A percentile compares a stretch with the other conserved stretches of the same genome.
Evolutionary conservation across 2,329 filamentous ascomycete species (phyloP).

Genomic region (Metarhizium humberi): DNA sequence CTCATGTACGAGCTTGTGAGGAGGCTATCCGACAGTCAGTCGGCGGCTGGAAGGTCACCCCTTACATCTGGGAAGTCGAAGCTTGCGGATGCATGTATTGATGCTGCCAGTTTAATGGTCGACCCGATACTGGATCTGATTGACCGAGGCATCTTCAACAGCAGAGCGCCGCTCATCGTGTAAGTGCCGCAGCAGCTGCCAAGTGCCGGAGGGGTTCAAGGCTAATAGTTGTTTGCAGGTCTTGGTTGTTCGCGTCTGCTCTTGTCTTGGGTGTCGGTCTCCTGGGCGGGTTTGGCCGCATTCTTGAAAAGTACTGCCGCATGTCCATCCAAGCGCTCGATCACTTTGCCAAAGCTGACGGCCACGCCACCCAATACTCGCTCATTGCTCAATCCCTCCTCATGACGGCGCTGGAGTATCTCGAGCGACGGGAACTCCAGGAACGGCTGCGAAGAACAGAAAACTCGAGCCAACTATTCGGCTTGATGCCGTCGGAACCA

Average conservation of each 20-base stretch:
- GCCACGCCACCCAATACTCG: constrained; percentile 42
- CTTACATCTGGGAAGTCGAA: constrained; percentile 35
- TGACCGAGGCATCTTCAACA: constrained; percentile 30
- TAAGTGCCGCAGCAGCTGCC: constrained; percentile 20
- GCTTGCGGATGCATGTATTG: constrained; percentile 45
- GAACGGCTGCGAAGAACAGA: constrained; percentile 38
- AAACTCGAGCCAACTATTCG: constrained; percentile 42
- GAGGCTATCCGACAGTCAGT: constrained; percentile 28
- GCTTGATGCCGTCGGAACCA: constrained; percentile 23
- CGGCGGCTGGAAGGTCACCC: constrained; percentile 10
- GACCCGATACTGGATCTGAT: constrained; percentile 37
- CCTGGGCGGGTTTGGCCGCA: constrained; percentile 40
- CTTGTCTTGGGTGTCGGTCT: constrained; percentile 43
- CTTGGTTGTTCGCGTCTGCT: constrained; percentile 45
- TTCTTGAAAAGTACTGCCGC: constrained; percentile 39
- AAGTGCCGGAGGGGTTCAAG: neutral
- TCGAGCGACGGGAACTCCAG: constrained; percentile 37
- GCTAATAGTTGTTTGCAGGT: constrained; percentile 21
- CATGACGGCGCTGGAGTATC: constrained; percentile 32
- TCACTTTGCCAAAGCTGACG: constrained; percentile 38
- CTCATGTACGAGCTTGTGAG: constrained; percentile 45
- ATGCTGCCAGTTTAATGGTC: constrained; percentile 44
- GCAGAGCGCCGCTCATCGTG: constrained; percentile 40
- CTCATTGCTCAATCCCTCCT: constrained; percentile 43
- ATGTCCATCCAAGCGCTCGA: constrained; percentile 38